Conservation (phyloP, 495 filamentous ascomycete species). For the Bryoglossum gracile region DNA sequence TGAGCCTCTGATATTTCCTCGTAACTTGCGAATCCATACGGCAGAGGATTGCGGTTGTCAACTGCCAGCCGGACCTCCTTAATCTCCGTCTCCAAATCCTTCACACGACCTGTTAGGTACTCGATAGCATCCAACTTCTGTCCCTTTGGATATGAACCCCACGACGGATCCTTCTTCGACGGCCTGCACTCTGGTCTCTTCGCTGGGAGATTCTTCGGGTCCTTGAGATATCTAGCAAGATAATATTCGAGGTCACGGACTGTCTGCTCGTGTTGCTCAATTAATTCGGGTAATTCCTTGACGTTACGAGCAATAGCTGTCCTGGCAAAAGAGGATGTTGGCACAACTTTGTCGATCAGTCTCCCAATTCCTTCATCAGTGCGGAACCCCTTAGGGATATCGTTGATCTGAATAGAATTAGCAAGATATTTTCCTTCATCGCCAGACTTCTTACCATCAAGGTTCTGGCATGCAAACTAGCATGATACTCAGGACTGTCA, state of each 20-base stretch:
- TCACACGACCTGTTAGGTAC: slow-evolving; percentile 80
- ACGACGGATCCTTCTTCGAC: slow-evolving; percentile 60
- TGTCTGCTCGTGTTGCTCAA: slow-evolving; percentile 72
- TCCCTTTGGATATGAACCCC: slow-evolving; percentile 48
- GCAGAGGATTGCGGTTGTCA: slow-evolving; percentile 78
- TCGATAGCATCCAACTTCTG: slow-evolving; percentile 90
- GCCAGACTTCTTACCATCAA: slow-evolving; percentile 56
- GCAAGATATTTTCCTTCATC: neutral
- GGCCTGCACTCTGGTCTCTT: slow-evolving; percentile 73
- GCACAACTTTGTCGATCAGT: slow-evolving; percentile 67
- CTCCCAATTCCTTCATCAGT: slow-evolving; percentile 82
- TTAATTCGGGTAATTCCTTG: slow-evolving; percentile 74
- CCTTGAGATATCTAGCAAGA: slow-evolving; percentile 81
- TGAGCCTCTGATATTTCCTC: slow-evolving; percentile 83
- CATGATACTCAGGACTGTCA: slow-evolving; percentile 80
- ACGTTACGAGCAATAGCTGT: slow-evolving; percentile 86
- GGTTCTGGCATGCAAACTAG: slow-evolving; percentile 80
- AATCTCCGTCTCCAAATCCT: slow-evolving; percentile 73
- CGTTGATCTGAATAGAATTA: slow-evolving; percentile 55
- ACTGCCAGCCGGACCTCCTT: slow-evolving; percentile 72
- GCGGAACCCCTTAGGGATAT: slow-evolving; percentile 65
- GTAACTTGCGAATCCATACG: slow-evolving; percentile 93
- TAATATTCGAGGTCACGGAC: slow-evolving; percentile 77
- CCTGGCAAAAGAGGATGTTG: slow-evolving; percentile 66
- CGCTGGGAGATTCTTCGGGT: slow-evolving; percentile 72